Evolutionary conservation across 192 early-diverging fungal genomes (phyloP), one percentile per base, ranked within the genome.

Genomic region (Ramicandelaber brevisporus): DNA sequence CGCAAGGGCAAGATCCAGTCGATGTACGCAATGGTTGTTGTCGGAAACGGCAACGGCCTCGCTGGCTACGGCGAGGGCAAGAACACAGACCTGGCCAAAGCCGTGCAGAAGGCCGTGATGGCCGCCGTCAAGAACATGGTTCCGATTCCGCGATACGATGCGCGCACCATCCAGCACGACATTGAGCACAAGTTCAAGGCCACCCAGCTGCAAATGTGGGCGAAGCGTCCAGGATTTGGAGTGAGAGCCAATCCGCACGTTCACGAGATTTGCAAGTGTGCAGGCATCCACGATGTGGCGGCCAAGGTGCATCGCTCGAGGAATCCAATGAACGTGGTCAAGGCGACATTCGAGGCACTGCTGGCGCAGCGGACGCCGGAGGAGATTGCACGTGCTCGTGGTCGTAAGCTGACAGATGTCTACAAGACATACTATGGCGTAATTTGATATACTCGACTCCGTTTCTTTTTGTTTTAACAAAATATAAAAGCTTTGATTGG

Each of bases 291-390:
- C 31, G 93, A 98, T 57, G 34, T 93, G 37, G 61, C 75, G 19
- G 78, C 68, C 27, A 95, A 95, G 50, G 72, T 95, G 17, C 48
- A 60, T 36, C 87, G 89, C 3, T 89, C 84, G n/a, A 60, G 64
- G 21, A 95, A 86, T 48, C 83, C 84, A 2, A 82, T 98, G 80
- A 98, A 98, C 50, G 87, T 98, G 17, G 70, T 98, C 61, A 92
- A 98, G 61, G 75, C 69, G 5, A 78, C 78, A 7, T 95, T 95
- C 51, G 82, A 75, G 48, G 93, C 93, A 7, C 48, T 98, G 6
- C 29, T 37, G 10, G 37, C 49, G 9, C 93, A 98, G 57, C 68
- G 62, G 40, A 49, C 65, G 4, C 82, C 88, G 6, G 56, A 65
- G 24, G 77, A 95, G 18, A 67, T 98, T 58, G 88, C 92, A 10